A percentile compares a stretch with the other conserved stretches of the same genome.
Evolutionary conservation across 2,329 filamentous ascomycete genomes (phyloP).

Genomic region (Colletotrichum cordylinicola): DNA sequence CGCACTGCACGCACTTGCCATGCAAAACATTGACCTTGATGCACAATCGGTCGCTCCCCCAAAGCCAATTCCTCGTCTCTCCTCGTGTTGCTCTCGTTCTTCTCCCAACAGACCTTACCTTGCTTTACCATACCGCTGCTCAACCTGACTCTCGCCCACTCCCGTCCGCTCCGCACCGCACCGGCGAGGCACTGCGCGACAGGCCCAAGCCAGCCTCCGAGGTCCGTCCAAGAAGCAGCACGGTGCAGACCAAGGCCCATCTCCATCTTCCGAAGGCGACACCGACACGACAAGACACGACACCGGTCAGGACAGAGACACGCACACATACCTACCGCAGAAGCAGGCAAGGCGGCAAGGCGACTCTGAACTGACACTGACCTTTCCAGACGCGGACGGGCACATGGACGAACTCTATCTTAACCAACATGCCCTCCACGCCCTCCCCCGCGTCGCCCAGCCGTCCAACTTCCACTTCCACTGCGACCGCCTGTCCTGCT

Average conservation of each 20-base stretch:
- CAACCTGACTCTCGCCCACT: neutral
- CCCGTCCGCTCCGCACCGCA: neutral
- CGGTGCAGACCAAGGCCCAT: neutral
- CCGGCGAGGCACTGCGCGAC: neutral
- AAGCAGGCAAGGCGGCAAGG: neutral
- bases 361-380: slow-evolving; percentile 12
- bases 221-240: neutral
- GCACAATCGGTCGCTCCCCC: neutral
- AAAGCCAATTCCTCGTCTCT: neutral
- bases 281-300: neutral
- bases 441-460: neutral
- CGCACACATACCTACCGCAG: neutral
- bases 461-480: neutral
- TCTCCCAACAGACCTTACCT: neutral
- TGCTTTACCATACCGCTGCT: neutral
- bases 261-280: neutral
- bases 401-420: slow-evolving; percentile 20
- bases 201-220: neutral
- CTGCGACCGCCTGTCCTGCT: neutral
- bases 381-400: slow-evolving; percentile 21
- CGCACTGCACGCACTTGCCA: neutral
- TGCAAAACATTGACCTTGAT: neutral
- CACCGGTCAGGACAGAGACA: neutral
- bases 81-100: neutral
- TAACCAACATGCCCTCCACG: neutral